Conservation (phyloP, 768 basidiomycete genomes). For the Ramaria sp. region DNA sequence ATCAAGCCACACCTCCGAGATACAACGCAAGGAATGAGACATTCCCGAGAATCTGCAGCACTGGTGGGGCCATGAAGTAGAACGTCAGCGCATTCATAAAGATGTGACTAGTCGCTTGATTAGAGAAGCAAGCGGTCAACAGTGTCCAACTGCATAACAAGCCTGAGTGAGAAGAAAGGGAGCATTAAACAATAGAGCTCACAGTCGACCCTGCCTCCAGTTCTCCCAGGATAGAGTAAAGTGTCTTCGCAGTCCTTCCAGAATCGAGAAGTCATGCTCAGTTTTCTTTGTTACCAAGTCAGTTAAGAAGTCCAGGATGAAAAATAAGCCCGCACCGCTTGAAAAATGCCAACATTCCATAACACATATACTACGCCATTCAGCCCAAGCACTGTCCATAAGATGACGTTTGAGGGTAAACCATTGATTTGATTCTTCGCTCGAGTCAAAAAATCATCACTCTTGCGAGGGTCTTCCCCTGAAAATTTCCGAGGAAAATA, state of each 20-base stretch:
- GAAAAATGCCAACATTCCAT: constrained; percentile 33
- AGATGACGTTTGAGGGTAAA: constrained; percentile 41
- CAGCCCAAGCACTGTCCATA: constrained; percentile 54
- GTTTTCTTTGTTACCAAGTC: neutral
- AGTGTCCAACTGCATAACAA: constrained; percentile 55
- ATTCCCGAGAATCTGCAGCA: constrained; percentile 54
- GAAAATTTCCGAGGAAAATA: neutral
- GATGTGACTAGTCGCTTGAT: constrained; percentile 47
- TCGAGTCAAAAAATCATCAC: neutral
- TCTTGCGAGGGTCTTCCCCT: neutral
- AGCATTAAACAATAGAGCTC: constrained; percentile 17
- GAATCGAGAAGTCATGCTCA: constrained; percentile 26
- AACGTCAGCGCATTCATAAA: constrained; percentile 72
- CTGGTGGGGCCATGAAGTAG: constrained; percentile 63
- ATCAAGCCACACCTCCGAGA: constrained; percentile 39
- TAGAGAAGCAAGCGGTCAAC: constrained; percentile 63
- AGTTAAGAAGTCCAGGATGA: neutral
- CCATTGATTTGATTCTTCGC: constrained; percentile 28
- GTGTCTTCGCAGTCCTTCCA: constrained; percentile 46
- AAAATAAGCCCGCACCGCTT: constrained; percentile 14
- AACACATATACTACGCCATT: constrained; percentile 52
- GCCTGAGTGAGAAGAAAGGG: neutral
- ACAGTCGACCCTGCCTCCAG: constrained; percentile 56
- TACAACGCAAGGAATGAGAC: constrained; percentile 63
- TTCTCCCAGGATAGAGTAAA: constrained; percentile 56